Conservation (phyloP, 192 early-diverging fungal species). For the Backusella parvicylindrica region DNA sequence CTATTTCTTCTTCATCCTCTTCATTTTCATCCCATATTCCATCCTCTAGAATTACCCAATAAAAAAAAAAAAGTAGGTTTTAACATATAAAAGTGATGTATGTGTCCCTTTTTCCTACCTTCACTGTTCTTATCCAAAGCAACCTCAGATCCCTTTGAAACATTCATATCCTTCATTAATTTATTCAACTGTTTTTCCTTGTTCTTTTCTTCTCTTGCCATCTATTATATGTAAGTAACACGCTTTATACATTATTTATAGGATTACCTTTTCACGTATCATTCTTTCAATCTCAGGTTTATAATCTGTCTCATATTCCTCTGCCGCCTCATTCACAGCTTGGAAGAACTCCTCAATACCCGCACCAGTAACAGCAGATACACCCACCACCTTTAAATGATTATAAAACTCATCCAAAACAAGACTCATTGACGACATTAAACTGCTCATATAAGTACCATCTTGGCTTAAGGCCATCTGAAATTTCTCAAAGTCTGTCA, state of each 20-base stretch:
- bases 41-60: conserved; percentile 10
- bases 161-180: conserved; percentile 87
- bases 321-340: conserved; percentile 72
- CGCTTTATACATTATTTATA: neutral
- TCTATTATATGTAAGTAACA: conserved; percentile 16
- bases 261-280: conserved; percentile 54
- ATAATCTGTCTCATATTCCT: conserved; percentile 89
- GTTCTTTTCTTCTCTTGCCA: conserved; percentile 65
- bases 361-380: conserved; percentile 87
- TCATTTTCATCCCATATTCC: conserved; percentile 40
- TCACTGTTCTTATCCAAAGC: conserved; percentile 22
- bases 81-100: neutral
- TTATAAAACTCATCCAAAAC: conserved; percentile 97
- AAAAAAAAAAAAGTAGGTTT: neutral
- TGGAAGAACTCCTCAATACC: conserved; percentile 91
- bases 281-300: conserved; percentile 77
- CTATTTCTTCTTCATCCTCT: conserved; percentile 39
- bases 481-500: conserved; percentile 94
- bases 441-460: conserved; percentile 83
- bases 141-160: conserved; percentile 51
- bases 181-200: conserved; percentile 60
- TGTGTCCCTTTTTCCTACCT: conserved; percentile 7
- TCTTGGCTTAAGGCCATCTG: conserved; percentile 85
- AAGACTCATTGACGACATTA: conserved; percentile 94
- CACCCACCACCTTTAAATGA: conserved; percentile 77